phyloP scores from a whole-genome alignment of 257 asterid species.

The Cruciata laevipes region DNA sequence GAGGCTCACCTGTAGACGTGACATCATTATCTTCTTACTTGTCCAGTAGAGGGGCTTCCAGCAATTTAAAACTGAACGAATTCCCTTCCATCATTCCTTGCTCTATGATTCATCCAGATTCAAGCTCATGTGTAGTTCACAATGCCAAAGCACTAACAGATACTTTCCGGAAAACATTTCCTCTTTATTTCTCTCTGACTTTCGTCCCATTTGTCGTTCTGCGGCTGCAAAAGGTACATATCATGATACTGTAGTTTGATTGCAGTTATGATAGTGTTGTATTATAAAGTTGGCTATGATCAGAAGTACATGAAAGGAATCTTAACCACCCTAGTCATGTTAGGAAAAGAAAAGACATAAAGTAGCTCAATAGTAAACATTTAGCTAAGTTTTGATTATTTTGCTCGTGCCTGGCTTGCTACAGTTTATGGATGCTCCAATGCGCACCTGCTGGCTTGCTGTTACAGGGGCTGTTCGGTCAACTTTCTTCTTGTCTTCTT shows the following conservation, averaged over 20 bases:
- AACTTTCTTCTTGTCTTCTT: constrained; percentile 87
- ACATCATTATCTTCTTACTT: constrained; percentile 58
- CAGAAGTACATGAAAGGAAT: background rate
- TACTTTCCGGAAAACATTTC: constrained; percentile 95
- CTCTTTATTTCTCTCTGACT: constrained; percentile 93
- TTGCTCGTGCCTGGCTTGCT: constrained; percentile 9
- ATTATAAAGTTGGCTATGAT: background rate
- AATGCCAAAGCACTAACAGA: constrained; percentile 68
- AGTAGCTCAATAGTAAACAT: background rate
- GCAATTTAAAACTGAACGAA: constrained; percentile 50
- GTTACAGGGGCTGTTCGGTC: constrained; percentile 87
- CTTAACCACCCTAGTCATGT: background rate
- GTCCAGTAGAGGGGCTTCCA: constrained; percentile 41
- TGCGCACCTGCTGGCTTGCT: constrained; percentile 84
- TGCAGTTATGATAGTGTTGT: constrained; percentile 8
- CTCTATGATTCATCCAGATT: constrained; percentile 77
- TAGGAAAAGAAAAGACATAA: background rate
- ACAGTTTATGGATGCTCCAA: constrained; percentile 94
- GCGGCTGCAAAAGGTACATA: constrained; percentile 83
- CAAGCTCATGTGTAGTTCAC: constrained; percentile 74
- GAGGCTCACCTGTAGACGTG: constrained; percentile 82
- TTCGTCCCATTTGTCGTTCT: constrained; percentile 94
- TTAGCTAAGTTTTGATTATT: constrained; percentile 4
- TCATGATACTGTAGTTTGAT: background rate
- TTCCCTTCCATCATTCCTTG: constrained; percentile 84